These are phyloP conservation scores for Trichopus zeylanicus DNA, from an alignment of 116 monocot genomes.

Conservation along the genomic window DNA sequence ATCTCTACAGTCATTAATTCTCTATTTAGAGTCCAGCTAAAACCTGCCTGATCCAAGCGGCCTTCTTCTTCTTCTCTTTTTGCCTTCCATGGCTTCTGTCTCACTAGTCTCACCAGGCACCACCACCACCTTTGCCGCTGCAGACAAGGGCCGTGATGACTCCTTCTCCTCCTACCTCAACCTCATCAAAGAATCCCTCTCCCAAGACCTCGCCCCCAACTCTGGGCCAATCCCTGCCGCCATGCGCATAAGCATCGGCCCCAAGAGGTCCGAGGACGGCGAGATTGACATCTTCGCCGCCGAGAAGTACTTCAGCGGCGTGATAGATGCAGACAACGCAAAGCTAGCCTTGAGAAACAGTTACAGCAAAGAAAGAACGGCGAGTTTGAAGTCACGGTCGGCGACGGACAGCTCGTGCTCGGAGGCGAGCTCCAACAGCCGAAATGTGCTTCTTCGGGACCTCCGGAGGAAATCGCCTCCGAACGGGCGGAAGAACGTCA, in stretches of 20 bases:
- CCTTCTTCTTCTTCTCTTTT: neutral
- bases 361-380: neutral
- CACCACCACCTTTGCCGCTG: neutral
- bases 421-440: conserved; percentile 33
- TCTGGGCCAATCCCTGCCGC: neutral
- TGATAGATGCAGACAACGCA: conserved; percentile 9
- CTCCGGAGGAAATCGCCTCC: neutral
- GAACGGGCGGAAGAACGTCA: neutral
- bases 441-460: conserved; percentile 13
- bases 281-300: conserved; percentile 57
- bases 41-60: no score
- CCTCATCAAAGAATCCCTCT: conserved; percentile 9
- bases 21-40: no score
- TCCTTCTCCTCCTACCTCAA: conserved; percentile 9
- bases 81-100: conserved; percentile 13
- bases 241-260: neutral
- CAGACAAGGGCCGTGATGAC: neutral
- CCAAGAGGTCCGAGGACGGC: conserved; percentile 13
- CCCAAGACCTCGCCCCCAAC: neutral
- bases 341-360: no score
- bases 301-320: conserved; percentile 61
- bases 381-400: conserved; percentile 5
- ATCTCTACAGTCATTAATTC: no score
- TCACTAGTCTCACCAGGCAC: conserved; percentile 9
- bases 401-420: conserved; percentile 10